Evolutionary conservation across 208 protist genomes (phyloP).

Genomic region (Trypanosoma melophagium): DNA sequence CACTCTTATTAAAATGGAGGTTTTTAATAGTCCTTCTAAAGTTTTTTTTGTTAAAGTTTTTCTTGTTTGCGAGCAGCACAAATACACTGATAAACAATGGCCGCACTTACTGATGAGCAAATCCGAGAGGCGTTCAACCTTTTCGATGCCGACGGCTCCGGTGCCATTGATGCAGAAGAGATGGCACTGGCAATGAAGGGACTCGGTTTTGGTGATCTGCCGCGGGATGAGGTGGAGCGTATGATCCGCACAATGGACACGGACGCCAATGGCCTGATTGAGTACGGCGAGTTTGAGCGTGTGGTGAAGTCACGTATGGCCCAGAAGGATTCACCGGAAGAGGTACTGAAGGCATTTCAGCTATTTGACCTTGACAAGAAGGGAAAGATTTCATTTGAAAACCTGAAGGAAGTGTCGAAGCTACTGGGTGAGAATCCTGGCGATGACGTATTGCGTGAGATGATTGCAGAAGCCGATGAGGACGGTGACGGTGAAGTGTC

Average conservation of each 20-base stretch:
- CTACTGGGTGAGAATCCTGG: constrained; percentile 95
- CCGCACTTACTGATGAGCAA: constrained; percentile 89
- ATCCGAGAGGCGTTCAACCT: constrained; percentile 97
- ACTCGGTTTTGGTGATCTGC: constrained; percentile 93
- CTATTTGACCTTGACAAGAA: constrained; percentile 96
- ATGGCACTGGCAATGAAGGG: constrained; percentile 95
- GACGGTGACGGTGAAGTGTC: constrained; percentile 96
- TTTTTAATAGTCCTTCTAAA: too few species aligned
- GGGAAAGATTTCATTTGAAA: constrained; percentile 95
- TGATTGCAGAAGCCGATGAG: constrained; percentile 96
- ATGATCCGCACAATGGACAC: constrained; percentile 88
- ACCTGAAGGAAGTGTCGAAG: constrained; percentile 96
- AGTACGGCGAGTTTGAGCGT: constrained; percentile 89
- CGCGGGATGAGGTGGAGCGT: constrained; percentile 92
- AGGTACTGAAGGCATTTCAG: constrained; percentile 95
- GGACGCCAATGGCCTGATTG: constrained; percentile 85
- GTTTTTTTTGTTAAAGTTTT: constrained; percentile 6
- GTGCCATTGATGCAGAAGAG: constrained; percentile 92
- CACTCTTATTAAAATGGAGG: too few species aligned
- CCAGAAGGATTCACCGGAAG: constrained; percentile 92
- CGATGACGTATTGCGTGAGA: constrained; percentile 97
- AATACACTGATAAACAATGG: constrained; percentile 45
- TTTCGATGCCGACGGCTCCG: constrained; percentile 95
- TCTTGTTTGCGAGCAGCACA: constrained; percentile 9
- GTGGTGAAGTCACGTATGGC: constrained; percentile 92